Base-by-base conservation (phyloP, 2,329 filamentous ascomycete genomes). In the Chaetomium globosum region DNA sequence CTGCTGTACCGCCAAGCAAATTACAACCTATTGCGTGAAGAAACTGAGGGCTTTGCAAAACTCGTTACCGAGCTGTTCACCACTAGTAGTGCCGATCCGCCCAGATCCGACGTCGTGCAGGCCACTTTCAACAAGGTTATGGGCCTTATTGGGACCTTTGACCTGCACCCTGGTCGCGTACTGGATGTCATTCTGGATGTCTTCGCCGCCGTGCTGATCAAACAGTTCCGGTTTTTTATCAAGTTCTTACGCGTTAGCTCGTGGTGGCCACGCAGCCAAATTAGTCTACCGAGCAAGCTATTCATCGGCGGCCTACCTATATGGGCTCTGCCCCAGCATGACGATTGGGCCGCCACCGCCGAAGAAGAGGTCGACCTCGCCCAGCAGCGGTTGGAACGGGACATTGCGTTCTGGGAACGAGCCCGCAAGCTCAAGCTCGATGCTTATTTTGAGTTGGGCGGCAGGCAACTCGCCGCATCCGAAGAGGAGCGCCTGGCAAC, bases 1-100 rank as follows among this genome's bases (percentile, higher is more conserved):
- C 83, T 95, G 4, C 84, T 99, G 0, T 99, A 99, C 76, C 89
- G 93, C 66, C 95, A 98, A 77, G 92, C 94, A 16, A 98, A 97
- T 77, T 98, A 97, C 81, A 99, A 99, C 73, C 81, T 99, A 8
- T 81, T 99, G 23, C 89, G 95, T 53, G 95, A 99, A 79, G 95
- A 99, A 77, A 92, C 92, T 0, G 95, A 99, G 78, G 95, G 96
- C 49, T 99, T 97, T 75, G 93, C 95, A 0, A 99, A 99, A 77
- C 86, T 99, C 55, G 88, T 97, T 66, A 97, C 94, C 0, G 95
- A 99, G 76, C 88, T 98, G 36, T 99, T 97, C 77, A 94, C 92
- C 8, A 96, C 91, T 0, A 92, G 90, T 72, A 89, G 88, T 71
- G 87, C 85, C 67, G 87, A 89, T 62, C 87, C 88, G 26, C 89